Evolutionary conservation across 805 yeast species (phyloP), one percentile per base, ranked within the genome.

Genomic region (Schwanniomyces vanrijiae): DNA sequence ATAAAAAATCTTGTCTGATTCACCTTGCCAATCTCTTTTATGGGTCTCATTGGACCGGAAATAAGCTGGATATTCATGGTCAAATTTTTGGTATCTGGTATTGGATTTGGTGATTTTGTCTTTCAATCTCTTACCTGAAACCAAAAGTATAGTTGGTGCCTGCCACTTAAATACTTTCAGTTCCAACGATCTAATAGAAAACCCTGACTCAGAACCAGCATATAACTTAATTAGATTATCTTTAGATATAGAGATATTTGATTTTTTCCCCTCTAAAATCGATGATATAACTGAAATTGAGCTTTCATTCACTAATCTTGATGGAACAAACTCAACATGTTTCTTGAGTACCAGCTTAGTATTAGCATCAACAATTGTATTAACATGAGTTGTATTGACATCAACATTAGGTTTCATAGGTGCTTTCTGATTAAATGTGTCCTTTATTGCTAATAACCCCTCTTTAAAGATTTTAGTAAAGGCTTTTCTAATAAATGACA

Each of bases 91-190:
- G 55, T 79, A 83, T 26, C 87, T 63, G 44, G 69, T 76, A 45
- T 73, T 78, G 18, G 68, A 58, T 4, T 59, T 42, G 8, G 62
- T 57, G 0, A 75, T 66, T 46, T 66, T 65, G 31, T 58, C 44
- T 37, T 65, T 61, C 20, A 84, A 61, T 40, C 81, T 61, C 54
- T 74, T 77, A 0, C 97, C 98, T 2, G 81, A 77, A 0, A 92
- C 71, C 0, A 91, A 49, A 7, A 91, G 54, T 1, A 92, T 61
- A 0, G 96, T 81, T 0, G 97, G 96, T 0, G 96, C 94, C 55
- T 81, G 83, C 96, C 97, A 92, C 56, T 90, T 89, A 71, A 89
- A 82, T 0, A 86, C 86, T 52, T 84, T 88, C 46, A 85, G 78
- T 65, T 91, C 96, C 48, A 92, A 77, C 0, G 96, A 86, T 25